phyloP scores from a whole-genome alignment of 2,329 filamentous ascomycete species.

The Aspergillus sp. region DNA sequence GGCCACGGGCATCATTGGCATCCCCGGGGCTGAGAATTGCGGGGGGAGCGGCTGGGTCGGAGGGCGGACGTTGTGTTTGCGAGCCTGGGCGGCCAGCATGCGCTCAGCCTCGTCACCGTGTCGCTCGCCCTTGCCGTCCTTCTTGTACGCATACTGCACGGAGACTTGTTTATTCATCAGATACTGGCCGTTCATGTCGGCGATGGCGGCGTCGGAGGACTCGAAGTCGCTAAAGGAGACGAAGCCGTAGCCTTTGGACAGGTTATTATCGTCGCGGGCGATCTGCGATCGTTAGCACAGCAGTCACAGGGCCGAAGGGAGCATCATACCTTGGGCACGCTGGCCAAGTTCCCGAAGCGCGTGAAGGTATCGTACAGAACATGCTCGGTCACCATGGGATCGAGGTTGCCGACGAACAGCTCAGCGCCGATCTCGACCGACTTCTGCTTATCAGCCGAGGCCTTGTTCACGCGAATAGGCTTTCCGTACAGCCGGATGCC shows the following conservation, averaged over 20 bases:
- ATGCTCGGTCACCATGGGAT: constrained; percentile 90
- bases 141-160: constrained; percentile 98
- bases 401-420: constrained; percentile 92
- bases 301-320: constrained; percentile 1
- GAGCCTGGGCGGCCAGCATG: constrained; percentile 81
- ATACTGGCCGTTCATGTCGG: constrained; percentile 92
- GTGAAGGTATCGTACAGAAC: constrained; percentile 91
- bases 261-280: constrained; percentile 76
- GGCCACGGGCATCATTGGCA: constrained; percentile 37
- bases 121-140: constrained; percentile 92
- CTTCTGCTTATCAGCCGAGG: constrained; percentile 86
- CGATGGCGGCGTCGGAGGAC: constrained; percentile 79
- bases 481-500: constrained; percentile 88
- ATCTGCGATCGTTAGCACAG: constrained; percentile 36
- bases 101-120: constrained; percentile 92
- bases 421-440: constrained; percentile 89
- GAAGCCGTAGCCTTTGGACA: constrained; percentile 93
- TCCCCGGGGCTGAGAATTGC: constrained; percentile 51
- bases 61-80: constrained; percentile 85
- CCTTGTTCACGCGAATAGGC: constrained; percentile 92
- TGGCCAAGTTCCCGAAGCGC: constrained; percentile 77
- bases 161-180: constrained; percentile 94
- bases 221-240: constrained; percentile 91
- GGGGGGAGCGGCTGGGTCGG: constrained; percentile 67
- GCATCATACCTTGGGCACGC: constrained; percentile 64